phyloP scores from a whole-genome alignment of 2,329 filamentous ascomycete species.

The Neodidymelliopsis sp. region DNA sequence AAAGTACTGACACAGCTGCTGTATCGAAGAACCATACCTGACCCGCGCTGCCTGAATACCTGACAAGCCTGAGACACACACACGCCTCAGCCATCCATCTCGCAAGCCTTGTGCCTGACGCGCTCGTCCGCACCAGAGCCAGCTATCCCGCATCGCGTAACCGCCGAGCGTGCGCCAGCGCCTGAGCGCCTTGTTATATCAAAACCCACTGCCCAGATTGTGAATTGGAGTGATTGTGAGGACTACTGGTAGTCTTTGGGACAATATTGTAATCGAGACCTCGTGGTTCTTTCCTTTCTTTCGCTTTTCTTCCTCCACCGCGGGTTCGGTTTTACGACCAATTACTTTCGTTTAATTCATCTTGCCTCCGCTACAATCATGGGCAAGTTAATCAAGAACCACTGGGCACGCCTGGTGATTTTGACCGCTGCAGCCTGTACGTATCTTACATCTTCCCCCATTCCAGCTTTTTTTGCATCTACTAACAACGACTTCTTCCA shows the following conservation, averaged over 20 bases:
- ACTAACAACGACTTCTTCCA: constrained; percentile 51
- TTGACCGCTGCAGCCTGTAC: constrained; percentile 81
- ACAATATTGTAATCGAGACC: constrained; percentile 17
- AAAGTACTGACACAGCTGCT: constrained; percentile 45
- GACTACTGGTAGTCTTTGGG: constrained; percentile 50
- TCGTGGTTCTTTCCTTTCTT: constrained; percentile 13
- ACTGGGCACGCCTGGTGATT: constrained; percentile 95
- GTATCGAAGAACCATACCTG: constrained; percentile 37
- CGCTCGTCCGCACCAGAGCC: constrained; percentile 12
- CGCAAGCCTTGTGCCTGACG: constrained; percentile 34
- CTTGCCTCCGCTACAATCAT: constrained; percentile 59
- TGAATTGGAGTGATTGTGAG: constrained; percentile 12
- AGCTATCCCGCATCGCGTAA: constrained; percentile 28
- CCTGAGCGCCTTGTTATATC: constrained; percentile 43
- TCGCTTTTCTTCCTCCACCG: constrained; percentile 24
- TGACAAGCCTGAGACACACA: constrained; percentile 45
- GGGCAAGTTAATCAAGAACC: constrained; percentile 99
- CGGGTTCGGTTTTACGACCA: constrained; percentile 41
- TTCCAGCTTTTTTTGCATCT: neutral
- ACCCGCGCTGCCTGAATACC: constrained; percentile 38
- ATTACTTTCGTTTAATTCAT: constrained; percentile 37
- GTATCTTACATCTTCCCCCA: constrained; percentile 33
- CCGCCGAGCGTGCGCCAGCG: constrained; percentile 22
- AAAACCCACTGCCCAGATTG: constrained; percentile 40
- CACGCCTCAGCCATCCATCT: constrained; percentile 41